Evolutionary conservation across 345 rosid species (phyloP).

Genomic region (Pugionium cornutum): DNA sequence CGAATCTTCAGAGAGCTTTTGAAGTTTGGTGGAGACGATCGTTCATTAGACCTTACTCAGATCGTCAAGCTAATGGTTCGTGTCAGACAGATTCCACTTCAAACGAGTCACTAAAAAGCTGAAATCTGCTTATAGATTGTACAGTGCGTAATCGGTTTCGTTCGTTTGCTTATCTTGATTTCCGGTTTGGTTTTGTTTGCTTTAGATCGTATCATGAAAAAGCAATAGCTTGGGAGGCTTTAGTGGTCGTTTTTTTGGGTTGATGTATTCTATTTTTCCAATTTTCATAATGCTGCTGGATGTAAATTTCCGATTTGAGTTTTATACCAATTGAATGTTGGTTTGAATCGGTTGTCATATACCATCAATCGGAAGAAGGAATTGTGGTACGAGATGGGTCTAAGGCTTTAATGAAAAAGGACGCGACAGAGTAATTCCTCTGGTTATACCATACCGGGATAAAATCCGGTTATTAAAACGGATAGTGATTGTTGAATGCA

Average conservation of each 20-base stretch:
- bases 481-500: too few species aligned
- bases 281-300: conserved; percentile 6
- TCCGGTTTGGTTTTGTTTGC: conserved; percentile 24
- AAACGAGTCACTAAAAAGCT: conserved; percentile 29
- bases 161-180: conserved; percentile 32
- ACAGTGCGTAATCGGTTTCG: conserved; percentile 21
- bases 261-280: conserved; percentile 1
- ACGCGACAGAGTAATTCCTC: too few species aligned
- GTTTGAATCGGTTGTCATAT: not conserved
- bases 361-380: too few species aligned
- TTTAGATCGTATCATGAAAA: conserved; percentile 29
- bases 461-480: too few species aligned
- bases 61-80: conserved; percentile 33
- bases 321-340: conserved; percentile 15
- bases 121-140: conserved; percentile 33
- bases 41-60: conserved; percentile 71
- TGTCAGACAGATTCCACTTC: conserved; percentile 32
- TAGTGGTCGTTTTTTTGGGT: conserved; percentile 2
- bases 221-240: conserved; percentile 3
- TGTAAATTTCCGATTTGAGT: conserved; percentile 29
- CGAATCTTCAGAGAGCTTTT: conserved; percentile 92
- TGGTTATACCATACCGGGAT: too few species aligned
- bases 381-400: too few species aligned
- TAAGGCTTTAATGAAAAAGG: too few species aligned
- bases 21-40: conserved; percentile 99